Conservation (phyloP, 2,329 filamentous ascomycete species). For the Fusarium sp. region DNA sequence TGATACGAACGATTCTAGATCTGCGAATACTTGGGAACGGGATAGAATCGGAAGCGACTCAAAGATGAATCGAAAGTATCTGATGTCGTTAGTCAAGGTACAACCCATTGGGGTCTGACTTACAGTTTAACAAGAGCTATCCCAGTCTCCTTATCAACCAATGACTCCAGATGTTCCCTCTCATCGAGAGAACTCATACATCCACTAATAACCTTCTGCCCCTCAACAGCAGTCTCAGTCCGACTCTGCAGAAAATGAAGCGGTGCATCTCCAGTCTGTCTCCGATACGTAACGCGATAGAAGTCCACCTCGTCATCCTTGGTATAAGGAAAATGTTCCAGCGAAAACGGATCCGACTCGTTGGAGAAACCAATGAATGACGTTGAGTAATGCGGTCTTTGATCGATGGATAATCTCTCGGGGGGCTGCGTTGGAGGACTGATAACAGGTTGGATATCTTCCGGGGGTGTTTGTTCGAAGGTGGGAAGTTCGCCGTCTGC, state of each 20-base stretch:
- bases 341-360: background rate
- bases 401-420: background rate
- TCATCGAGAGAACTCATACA: background rate
- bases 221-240: background rate
- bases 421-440: background rate
- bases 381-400: background rate
- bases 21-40: background rate
- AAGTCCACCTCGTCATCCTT: slow-evolving; percentile 10
- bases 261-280: background rate
- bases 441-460: background rate
- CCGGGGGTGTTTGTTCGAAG: background rate
- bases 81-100: background rate
- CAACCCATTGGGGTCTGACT: background rate
- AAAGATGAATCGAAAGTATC: slow-evolving; percentile 5
- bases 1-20: background rate
- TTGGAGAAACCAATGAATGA: slow-evolving; percentile 1
- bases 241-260: slow-evolving; percentile 6
- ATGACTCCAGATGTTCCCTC: background rate
- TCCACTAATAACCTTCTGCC: background rate
- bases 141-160: slow-evolving; percentile 4
- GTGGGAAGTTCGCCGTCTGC: slow-evolving; percentile 1
- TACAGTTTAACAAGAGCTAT: slow-evolving; percentile 2
- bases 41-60: background rate
- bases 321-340: background rate
- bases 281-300: slow-evolving; percentile 4